Evolutionary conservation across 2,329 filamentous ascomycete genomes (phyloP), one percentile per base, ranked within the genome.

Genomic region (Aplosporella prunicola): DNA sequence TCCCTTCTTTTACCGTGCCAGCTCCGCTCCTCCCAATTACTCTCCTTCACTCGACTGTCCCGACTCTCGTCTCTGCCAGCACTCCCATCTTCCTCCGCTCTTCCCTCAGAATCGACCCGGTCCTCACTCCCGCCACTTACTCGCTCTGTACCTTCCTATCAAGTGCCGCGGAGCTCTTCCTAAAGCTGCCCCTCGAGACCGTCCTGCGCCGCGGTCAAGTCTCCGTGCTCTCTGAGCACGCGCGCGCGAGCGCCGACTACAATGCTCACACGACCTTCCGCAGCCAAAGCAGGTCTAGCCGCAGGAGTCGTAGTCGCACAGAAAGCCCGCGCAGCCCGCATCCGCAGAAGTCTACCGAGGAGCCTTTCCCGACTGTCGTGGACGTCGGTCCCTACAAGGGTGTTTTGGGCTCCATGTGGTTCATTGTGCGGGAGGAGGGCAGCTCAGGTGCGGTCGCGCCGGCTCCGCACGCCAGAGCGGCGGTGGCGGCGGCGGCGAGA

Each of bases 151-250:
- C 84, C 36, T 94, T 96, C 61, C 69, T 84, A 47, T 78, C 84
- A 10, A 87, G 84, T 2, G 78, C 80, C 1, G 70, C 78, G 2
- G 88, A 93, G 32, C 74, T 96, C 20, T 82, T 91, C 50, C 61
- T 94, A 47, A 88, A 89, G 52, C 75, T 96, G 9, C 91, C 91
- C 0, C 68, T 96, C 4, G 91, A 98, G 62, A 96, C 89, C 1
- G 82, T 94, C 11, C 72, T 96, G 6, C 80, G 91, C 32, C 77
- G 91, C 42, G 89, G 85, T 5, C 91, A 98, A 60, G 80, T 91
- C 42, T 70, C 79, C 2, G 77, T 86, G 1, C 51, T 62, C 1
- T 52, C 58, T 40, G 35, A 34, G 13, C 27, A 34, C n/a, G 57
- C 59, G 29, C 45, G 56, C 43, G 56, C 57, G 28, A 46, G 50